phyloP scores from a whole-genome alignment of 192 early-diverging fungal genomes.

The Mortierella alpina region DNA sequence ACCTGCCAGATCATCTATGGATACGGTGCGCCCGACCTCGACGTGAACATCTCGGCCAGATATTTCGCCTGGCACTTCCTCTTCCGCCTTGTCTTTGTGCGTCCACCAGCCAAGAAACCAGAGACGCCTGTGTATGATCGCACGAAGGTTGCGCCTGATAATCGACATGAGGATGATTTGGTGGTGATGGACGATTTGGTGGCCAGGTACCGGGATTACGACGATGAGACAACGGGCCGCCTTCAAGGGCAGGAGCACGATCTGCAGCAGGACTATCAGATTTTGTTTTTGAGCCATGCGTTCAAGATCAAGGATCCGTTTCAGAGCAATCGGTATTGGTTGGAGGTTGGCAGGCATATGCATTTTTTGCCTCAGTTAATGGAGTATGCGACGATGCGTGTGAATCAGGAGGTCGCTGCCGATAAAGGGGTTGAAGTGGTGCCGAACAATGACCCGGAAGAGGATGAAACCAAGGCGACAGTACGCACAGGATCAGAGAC shows the following conservation, averaged over 20 bases:
- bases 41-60: slow-evolving; percentile 12
- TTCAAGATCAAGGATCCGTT: slow-evolving; percentile 26
- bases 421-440: slow-evolving; percentile 13
- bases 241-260: no score
- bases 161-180: background rate
- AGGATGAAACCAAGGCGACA: slow-evolving; percentile 2
- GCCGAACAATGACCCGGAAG: slow-evolving; percentile 25
- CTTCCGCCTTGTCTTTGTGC: background rate
- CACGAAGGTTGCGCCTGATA: background rate
- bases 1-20: slow-evolving; percentile 28
- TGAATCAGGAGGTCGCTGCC: slow-evolving; percentile 15
- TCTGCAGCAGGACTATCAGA: background rate
- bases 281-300: slow-evolving; percentile 20
- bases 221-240: background rate
- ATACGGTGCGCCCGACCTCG: slow-evolving; percentile 3
- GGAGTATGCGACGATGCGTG: slow-evolving; percentile 15
- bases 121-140: slow-evolving; percentile 3
- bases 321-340: slow-evolving; percentile 8
- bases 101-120: background rate
- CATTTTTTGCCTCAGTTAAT: slow-evolving; percentile 38
- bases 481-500: background rate
- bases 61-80: slow-evolving; percentile 36
- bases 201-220: slow-evolving; percentile 6
- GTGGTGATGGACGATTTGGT: slow-evolving; percentile 26
- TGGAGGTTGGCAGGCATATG: slow-evolving; percentile 12